phyloP scores from a whole-genome alignment of 208 protist species.

The Zelonia costaricensis region DNA sequence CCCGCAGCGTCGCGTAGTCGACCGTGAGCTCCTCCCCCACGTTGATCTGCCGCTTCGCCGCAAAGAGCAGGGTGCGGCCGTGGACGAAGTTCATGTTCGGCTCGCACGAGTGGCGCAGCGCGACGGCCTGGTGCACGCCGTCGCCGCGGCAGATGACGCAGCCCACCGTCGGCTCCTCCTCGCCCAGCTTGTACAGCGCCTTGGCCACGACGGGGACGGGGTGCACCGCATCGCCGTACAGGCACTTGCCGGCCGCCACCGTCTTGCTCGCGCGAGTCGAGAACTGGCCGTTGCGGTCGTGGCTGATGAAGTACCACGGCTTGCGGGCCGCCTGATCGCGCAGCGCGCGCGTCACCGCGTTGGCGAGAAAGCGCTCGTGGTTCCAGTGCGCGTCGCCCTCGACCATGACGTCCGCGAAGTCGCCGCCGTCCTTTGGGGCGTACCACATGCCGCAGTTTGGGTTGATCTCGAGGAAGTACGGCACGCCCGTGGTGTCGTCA shows the following conservation, averaged over 20 bases:
- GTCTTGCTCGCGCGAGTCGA: constrained; percentile 71
- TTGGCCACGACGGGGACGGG: constrained; percentile 73
- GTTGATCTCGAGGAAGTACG: constrained; percentile 91
- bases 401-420: constrained; percentile 88
- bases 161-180: constrained; percentile 69
- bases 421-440: constrained; percentile 71
- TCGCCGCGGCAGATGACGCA: constrained; percentile 78
- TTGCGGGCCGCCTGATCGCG: constrained; percentile 64
- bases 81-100: constrained; percentile 89
- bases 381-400: constrained; percentile 75
- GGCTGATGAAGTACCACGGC: constrained; percentile 87
- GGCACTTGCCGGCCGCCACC: constrained; percentile 64
- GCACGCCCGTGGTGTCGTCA: constrained; percentile 57
- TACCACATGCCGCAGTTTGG: constrained; percentile 93
- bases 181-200: constrained; percentile 76
- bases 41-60: constrained; percentile 77
- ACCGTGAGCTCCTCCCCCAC: constrained; percentile 87
- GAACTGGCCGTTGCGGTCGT: constrained; percentile 81
- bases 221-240: constrained; percentile 76
- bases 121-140: constrained; percentile 67
- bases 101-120: constrained; percentile 89
- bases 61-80: constrained; percentile 75
- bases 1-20: constrained; percentile 83
- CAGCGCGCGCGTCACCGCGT: constrained; percentile 59
- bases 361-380: constrained; percentile 78